phyloP scores from a whole-genome alignment of 2,329 filamentous ascomycete genomes.

The Akanthomyces muscarius region DNA sequence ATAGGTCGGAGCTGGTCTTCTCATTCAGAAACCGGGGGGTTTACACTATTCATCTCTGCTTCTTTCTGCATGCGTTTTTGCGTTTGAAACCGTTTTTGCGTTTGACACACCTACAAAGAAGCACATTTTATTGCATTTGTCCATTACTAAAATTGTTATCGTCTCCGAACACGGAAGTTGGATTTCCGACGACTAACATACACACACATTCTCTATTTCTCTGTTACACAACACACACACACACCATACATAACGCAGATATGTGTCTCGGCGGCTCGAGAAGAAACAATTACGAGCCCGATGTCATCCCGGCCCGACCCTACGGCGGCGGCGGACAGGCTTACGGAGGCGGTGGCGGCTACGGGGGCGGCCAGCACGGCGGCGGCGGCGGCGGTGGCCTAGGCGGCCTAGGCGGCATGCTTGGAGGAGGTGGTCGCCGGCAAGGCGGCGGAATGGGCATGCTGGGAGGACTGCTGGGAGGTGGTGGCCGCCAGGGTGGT shows the following conservation, averaged over 20 bases:
- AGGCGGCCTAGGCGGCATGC: background rate
- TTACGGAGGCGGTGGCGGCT: background rate
- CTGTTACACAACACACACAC: background rate
- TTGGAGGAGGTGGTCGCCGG: background rate
- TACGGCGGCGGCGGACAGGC: conserved; percentile 3
- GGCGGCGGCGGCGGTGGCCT: background rate
- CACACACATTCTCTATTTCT: background rate
- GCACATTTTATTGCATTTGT: background rate
- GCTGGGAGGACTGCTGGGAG: background rate
- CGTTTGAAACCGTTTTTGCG: no score
- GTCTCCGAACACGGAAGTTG: no score
- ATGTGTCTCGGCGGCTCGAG: conserved; percentile 13
- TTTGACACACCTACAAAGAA: background rate
- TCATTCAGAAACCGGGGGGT: background rate
- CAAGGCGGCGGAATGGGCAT: background rate
- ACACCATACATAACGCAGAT: background rate
- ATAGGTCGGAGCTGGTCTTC: background rate
- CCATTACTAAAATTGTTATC: no score
- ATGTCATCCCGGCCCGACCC: conserved; percentile 6
- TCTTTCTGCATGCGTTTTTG: background rate
- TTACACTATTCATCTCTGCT: background rate
- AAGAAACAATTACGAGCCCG: background rate
- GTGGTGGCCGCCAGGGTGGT: background rate
- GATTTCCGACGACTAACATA: background rate
- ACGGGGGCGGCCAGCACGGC: background rate